These are phyloP conservation scores for Mucor piriformis DNA, from an alignment of 371 early-diverging fungal species.

Conservation along the genomic window DNA sequence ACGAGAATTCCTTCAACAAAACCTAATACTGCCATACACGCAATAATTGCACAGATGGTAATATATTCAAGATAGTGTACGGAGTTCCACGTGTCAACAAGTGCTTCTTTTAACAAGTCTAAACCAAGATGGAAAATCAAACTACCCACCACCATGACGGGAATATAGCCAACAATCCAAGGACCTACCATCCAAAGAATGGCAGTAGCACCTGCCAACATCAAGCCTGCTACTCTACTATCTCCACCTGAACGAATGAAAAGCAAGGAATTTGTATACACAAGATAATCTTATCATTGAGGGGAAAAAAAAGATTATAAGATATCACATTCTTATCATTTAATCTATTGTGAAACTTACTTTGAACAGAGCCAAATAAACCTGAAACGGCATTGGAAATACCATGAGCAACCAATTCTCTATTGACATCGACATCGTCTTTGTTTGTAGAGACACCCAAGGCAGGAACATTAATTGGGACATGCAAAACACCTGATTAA, in stretches of 20 bases:
- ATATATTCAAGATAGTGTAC: conserved; percentile 88
- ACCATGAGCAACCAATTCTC: conserved; percentile 96
- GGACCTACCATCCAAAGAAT: conserved; percentile 84
- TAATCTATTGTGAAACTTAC: conserved; percentile 52
- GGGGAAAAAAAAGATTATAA: not conserved
- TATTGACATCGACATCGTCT: conserved; percentile 85
- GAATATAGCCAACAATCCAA: conserved; percentile 88
- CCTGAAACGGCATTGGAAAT: conserved; percentile 87
- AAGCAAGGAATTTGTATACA: conserved; percentile 89
- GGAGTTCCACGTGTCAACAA: conserved; percentile 83
- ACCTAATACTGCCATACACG: conserved; percentile 85
- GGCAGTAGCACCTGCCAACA: conserved; percentile 81
- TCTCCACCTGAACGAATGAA: conserved; percentile 92
- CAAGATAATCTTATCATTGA: conserved; percentile 72
- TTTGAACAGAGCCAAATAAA: conserved; percentile 78
- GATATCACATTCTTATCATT: conserved; percentile 1
- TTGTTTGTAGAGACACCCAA: conserved; percentile 87
- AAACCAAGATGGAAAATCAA: conserved; percentile 95
- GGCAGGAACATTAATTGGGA: conserved; percentile 93
- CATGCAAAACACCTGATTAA: conserved; percentile 79
- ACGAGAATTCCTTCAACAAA: conserved; percentile 95
- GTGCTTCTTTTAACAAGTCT: conserved; percentile 88
- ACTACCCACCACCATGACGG: conserved; percentile 90
- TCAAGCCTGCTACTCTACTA: conserved; percentile 81
- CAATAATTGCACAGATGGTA: conserved; percentile 84